phyloP scores from a whole-genome alignment of 371 early-diverging fungal species.

The Mortierella sp. region DNA sequence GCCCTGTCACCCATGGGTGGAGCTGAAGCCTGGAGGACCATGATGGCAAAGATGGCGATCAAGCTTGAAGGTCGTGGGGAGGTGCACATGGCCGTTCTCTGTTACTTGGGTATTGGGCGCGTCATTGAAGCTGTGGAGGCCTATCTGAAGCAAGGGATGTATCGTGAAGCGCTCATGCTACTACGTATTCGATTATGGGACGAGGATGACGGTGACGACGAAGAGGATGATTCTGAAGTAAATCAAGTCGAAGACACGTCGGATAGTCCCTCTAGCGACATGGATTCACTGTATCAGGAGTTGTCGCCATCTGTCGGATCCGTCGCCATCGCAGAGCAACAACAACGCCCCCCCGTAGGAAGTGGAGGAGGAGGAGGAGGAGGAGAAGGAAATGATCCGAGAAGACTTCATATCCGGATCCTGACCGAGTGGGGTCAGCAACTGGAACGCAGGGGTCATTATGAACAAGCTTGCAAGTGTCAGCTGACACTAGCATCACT shows the following conservation, averaged over 20 bases:
- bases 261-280: too few species aligned
- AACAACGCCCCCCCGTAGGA: neutral
- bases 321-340: too few species aligned
- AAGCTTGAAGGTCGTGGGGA: conserved; percentile 35
- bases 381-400: conserved; percentile 1
- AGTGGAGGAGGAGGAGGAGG: neutral
- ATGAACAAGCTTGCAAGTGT: conserved; percentile 53
- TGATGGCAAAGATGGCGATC: conserved; percentile 39
- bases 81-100: conserved; percentile 37
- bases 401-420: conserved; percentile 24
- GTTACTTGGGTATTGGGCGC: conserved; percentile 36
- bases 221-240: neutral
- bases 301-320: too few species aligned
- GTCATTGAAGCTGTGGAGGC: conserved; percentile 44
- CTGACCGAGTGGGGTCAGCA: conserved; percentile 48
- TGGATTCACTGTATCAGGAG: too few species aligned
- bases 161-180: conserved; percentile 46
- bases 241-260: neutral
- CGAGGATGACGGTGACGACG: conserved; percentile 1
- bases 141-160: conserved; percentile 22
- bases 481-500: conserved; percentile 34
- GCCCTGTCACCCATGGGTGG: conserved; percentile 52
- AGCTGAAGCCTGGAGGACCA: conserved; percentile 31
- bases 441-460: conserved; percentile 19
- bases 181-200: conserved; percentile 45